phyloP scores from a whole-genome alignment of 257 asterid species.

The Nicotiana obtusifolia region DNA sequence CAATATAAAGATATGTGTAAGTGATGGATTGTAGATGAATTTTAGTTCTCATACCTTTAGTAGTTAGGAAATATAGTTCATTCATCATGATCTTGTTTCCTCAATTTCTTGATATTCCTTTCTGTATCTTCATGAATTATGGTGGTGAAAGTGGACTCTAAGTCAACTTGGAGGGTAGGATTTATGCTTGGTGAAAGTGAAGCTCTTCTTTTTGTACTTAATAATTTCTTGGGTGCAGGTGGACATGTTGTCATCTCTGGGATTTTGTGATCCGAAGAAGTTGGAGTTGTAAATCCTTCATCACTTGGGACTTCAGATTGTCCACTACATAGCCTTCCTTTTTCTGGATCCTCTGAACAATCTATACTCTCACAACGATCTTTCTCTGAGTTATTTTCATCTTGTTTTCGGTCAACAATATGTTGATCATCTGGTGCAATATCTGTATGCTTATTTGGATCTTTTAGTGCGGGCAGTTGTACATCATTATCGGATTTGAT shows the following conservation, averaged over 20 bases:
- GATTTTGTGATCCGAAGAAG: conserved; percentile 45
- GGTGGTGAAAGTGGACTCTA: conserved; percentile 18
- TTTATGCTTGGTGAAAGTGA: conserved; percentile 15
- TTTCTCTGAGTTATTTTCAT: background rate
- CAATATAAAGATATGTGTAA: background rate
- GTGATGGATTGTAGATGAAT: background rate
- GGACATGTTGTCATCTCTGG: conserved; percentile 54
- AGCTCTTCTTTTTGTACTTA: conserved; percentile 29
- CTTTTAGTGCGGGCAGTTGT: no score
- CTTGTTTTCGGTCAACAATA: background rate
- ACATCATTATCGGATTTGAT: background rate
- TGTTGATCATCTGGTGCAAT: no score
- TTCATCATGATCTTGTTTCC: conserved; percentile 18
- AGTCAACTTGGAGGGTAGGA: conserved; percentile 24
- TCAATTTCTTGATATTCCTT: conserved; percentile 33
- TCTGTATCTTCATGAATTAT: conserved; percentile 11
- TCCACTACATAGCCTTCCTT: conserved; percentile 1
- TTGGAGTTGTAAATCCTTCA: conserved; percentile 66
- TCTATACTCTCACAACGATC: no score
- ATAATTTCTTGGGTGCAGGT: conserved; percentile 51
- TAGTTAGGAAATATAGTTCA: no score
- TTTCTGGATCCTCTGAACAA: background rate
- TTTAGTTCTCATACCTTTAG: no score
- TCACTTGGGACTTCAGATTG: background rate
- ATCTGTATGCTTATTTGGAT: no score